A percentile compares a stretch with the other conserved stretches of the same genome.
These are phyloP conservation scores for Linderniella brevidens DNA, from an alignment of 257 asterid genomes.

Conservation along the genomic window DNA sequence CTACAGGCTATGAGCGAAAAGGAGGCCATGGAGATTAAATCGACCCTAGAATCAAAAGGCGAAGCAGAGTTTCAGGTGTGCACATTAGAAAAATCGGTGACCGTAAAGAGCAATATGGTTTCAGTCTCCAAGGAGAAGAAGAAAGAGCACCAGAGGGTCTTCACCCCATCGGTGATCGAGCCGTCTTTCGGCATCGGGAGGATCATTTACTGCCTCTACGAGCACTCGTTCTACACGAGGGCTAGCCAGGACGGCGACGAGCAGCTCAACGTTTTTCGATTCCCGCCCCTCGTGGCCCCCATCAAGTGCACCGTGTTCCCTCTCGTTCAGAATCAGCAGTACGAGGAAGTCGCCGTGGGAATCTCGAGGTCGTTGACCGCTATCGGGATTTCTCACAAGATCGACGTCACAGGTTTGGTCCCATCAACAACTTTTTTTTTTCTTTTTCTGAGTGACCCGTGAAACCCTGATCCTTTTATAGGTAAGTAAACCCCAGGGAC, in stretches of 20 bases:
- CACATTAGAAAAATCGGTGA: conserved; percentile 47
- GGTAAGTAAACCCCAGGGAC: too few species aligned
- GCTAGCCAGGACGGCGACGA: conserved; percentile 67
- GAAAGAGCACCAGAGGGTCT: conserved; percentile 75
- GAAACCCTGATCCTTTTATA: too few species aligned
- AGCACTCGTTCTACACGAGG: conserved; percentile 69
- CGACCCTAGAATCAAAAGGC: conserved; percentile 37
- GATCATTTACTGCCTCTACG: conserved; percentile 72
- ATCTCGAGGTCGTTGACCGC: conserved; percentile 50
- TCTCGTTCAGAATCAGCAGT: conserved; percentile 64
- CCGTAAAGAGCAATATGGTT: conserved; percentile 56
- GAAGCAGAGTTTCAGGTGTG: conserved; percentile 67
- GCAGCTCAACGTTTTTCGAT: conserved; percentile 61
- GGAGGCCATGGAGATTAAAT: conserved; percentile 65
- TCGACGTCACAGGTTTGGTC: conserved; percentile 58
- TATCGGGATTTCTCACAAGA: conserved; percentile 62
- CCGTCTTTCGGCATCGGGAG: conserved; percentile 89
- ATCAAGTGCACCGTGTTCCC: conserved; percentile 90
- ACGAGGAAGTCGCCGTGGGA: conserved; percentile 46
- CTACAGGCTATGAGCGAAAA: conserved; percentile 62
- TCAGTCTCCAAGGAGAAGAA: conserved; percentile 48
- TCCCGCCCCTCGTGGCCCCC: conserved; percentile 74
- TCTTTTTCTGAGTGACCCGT: too few species aligned
- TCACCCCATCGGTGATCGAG: conserved; percentile 84
- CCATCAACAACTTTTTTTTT: neutral